These are phyloP conservation scores for Geotrichum histeridarum DNA, from an alignment of 1,139 yeast species.

Conservation along the genomic window DNA sequence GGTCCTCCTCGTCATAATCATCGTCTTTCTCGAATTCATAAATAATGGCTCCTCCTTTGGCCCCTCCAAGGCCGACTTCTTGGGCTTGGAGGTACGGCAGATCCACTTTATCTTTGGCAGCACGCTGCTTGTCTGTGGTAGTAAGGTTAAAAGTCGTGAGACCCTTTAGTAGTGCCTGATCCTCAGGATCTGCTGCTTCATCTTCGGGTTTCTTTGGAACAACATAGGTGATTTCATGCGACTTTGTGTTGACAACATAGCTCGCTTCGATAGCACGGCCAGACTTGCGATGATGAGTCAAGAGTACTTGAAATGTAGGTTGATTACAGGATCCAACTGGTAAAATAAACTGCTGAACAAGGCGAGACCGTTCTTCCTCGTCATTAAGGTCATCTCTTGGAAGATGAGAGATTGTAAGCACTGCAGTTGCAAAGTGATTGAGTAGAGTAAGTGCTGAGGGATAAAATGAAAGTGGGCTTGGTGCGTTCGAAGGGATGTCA, in stretches of 20 bases:
- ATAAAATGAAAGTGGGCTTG: slow-evolving; percentile 37
- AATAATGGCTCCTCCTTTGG: slow-evolving; percentile 64
- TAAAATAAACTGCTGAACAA: slow-evolving; percentile 43
- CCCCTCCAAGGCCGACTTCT: slow-evolving; percentile 66
- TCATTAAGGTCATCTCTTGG: slow-evolving; percentile 30
- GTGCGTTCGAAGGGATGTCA: slow-evolving; percentile 15
- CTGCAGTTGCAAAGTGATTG: slow-evolving; percentile 64
- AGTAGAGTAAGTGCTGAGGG: slow-evolving; percentile 52
- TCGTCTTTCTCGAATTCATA: slow-evolving; percentile 80
- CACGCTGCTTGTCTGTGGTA: slow-evolving; percentile 66
- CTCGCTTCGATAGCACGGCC: slow-evolving; percentile 66
- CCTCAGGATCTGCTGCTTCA: slow-evolving; percentile 28
- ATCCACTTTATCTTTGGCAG: slow-evolving; percentile 78
- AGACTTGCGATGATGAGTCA: slow-evolving; percentile 72
- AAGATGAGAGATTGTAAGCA: slow-evolving; percentile 53
- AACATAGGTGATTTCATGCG: slow-evolving; percentile 49
- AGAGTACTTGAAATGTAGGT: slow-evolving; percentile 43
- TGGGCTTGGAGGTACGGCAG: slow-evolving; percentile 89
- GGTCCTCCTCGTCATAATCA: slow-evolving; percentile 96
- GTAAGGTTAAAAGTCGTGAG: slow-evolving; percentile 83
- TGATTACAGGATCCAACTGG: slow-evolving; percentile 50
- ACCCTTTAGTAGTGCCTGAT: slow-evolving; percentile 49
- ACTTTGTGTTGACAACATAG: slow-evolving; percentile 48
- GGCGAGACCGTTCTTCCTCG: slow-evolving; percentile 48
- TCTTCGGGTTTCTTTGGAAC: slow-evolving; percentile 35